Base-by-base conservation (phyloP, 108 stramenopile species). In the Nitzschia sp. region DNA sequence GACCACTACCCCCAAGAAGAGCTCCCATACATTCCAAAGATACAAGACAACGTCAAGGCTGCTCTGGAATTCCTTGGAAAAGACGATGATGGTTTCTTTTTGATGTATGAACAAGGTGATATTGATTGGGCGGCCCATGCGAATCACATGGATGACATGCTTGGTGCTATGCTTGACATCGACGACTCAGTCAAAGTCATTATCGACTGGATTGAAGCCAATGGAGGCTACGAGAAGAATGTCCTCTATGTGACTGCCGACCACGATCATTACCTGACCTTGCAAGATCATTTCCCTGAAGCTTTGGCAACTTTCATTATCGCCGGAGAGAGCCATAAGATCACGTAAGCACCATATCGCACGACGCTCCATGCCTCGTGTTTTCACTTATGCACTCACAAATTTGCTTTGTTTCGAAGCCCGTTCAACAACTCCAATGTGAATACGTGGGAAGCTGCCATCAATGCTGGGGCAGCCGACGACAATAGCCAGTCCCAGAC, bases 81-180 rank as follows among this genome's bases (percentile, higher is more conserved):
- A 54, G 84, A 85, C 31, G 77, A 85, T 23, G 80, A 85, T 66
- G 81, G 81, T n/a, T 85, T 82, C 76, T 85, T 85, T 61, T 34
- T 85, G 36, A 82, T 85, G 85, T 75, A 72, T 51, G 85, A 85
- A 60, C 85, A 85, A 59, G 85, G 85, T n/a, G 85, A 85, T 68
- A 75, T 80, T 72, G 85, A 85, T 65, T 85, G 85, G 85, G 78
- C 85, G 1, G 85, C 78, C 18, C 85, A 85, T 48, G 78, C 78
- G 2, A 72, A 85, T 58, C 81, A 82, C 56, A 77, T 85, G 78
- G 85, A 85, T 35, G 85, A 85, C 59, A 61, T 85, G 76, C 65
- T 85, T 24, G 85, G 85, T 13, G 66, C 85, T 8, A 82, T 85
- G 85, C 49, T 85, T 45, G 85, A 85, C 42, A 74, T 85, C 57